Evolutionary conservation across 2,329 filamentous ascomycete genomes (phyloP).

Genomic region (Diaporthe velutina): DNA sequence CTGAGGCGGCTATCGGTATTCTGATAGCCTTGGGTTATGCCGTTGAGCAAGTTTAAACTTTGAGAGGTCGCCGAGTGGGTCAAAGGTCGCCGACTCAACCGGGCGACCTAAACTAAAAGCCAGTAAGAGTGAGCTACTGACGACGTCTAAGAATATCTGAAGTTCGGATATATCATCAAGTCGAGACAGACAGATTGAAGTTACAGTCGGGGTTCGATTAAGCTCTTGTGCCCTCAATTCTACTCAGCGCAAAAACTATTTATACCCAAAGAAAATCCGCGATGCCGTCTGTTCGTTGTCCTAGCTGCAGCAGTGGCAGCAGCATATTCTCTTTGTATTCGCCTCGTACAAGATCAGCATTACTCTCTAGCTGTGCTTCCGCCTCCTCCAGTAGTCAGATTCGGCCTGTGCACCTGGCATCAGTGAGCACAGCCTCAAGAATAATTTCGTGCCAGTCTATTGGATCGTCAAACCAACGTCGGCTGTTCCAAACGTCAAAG

Average conservation of each 20-base stretch:
- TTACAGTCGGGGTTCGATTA: neutral
- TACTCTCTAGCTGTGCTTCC: neutral
- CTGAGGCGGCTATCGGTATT: conserved; percentile 8
- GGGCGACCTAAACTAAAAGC: neutral
- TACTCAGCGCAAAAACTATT: neutral
- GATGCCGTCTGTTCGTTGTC: neutral
- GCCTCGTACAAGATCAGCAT: neutral
- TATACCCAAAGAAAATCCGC: conserved; percentile 2
- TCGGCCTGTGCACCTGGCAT: neutral
- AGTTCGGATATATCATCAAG: neutral
- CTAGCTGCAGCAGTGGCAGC: neutral
- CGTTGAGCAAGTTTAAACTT: conserved; percentile 24
- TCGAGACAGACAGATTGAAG: neutral
- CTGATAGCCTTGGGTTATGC: conserved; percentile 12
- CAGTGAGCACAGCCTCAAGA: neutral
- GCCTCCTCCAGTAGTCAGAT: neutral
- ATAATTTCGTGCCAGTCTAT: neutral
- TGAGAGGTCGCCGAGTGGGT: conserved; percentile 12
- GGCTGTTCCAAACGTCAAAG: neutral
- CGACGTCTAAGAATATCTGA: neutral
- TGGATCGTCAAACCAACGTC: neutral
- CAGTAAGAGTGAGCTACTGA: neutral
- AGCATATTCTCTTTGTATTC: neutral
- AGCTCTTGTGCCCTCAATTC: neutral
- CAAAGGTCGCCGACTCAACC: neutral